Evolutionary conservation across 371 early-diverging fungal species (phyloP).

Genomic region (Entomophthora muscae): DNA sequence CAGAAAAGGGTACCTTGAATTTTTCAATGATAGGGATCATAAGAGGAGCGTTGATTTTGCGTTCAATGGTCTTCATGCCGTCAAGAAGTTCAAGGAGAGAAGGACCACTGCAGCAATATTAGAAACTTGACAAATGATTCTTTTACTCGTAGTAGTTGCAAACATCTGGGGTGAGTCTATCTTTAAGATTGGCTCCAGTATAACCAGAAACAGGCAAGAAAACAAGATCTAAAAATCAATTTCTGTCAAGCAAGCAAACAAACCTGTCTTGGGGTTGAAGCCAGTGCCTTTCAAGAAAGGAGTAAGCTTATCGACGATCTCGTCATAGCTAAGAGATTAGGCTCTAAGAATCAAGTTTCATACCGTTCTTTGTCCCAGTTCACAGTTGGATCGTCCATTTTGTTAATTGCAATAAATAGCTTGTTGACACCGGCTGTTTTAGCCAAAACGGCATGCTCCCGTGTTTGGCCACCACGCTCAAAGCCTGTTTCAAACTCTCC

Average conservation of each 20-base stretch:
- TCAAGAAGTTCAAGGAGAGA: constrained; percentile 81
- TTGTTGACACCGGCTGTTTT: constrained; percentile 92
- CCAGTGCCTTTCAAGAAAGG: constrained; percentile 88
- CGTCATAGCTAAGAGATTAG: constrained; percentile 49
- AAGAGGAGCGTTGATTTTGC: constrained; percentile 71
- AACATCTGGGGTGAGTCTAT: constrained; percentile 29
- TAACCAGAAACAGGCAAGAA: constrained; percentile 90
- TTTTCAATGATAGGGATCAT: constrained; percentile 89
- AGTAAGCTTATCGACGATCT: constrained; percentile 58
- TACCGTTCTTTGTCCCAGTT: constrained; percentile 72
- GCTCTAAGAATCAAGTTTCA: not conserved
- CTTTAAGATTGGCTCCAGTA: constrained; percentile 92
- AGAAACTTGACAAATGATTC: not conserved
- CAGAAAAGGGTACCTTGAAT: constrained; percentile 37
- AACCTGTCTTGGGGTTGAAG: constrained; percentile 67
- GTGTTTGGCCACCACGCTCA: constrained; percentile 98
- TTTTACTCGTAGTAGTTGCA: constrained; percentile 56
- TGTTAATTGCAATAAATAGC: constrained; percentile 86
- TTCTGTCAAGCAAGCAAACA: not conserved
- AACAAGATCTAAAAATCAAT: constrained; percentile 35
- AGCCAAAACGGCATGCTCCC: constrained; percentile 95
- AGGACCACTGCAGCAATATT: constrained; percentile 41
- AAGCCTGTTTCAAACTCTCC: constrained; percentile 99
- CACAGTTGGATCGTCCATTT: constrained; percentile 98
- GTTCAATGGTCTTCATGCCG: constrained; percentile 51